These are phyloP conservation scores for Pichia sp. DNA, from an alignment of 1,139 yeast genomes.

Conservation along the genomic window DNA sequence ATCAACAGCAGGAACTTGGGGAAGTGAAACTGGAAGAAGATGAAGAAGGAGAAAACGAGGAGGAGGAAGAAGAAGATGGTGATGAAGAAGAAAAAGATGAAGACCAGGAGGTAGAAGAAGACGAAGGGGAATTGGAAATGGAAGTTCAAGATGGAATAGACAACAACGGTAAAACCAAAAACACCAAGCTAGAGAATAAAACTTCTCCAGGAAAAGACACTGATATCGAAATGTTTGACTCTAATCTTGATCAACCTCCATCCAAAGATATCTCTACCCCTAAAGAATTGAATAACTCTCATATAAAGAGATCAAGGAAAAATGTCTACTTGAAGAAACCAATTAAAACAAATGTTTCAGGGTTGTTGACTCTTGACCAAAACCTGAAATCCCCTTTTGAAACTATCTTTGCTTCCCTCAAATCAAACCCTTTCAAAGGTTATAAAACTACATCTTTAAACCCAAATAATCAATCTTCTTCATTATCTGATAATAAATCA, in stretches of 20 bases:
- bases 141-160: slow-evolving; percentile 5
- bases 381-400: slow-evolving; percentile 23
- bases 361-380: slow-evolving; percentile 22
- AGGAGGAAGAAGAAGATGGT: no score
- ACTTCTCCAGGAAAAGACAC: no score
- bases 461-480: not conserved
- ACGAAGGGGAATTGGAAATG: slow-evolving; percentile 1
- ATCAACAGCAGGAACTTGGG: no score
- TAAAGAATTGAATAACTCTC: not conserved
- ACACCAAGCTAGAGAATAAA: not conserved
- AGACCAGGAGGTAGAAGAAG: slow-evolving; percentile 5
- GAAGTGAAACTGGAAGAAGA: not conserved
- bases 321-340: slow-evolving; percentile 2
- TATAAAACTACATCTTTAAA: slow-evolving; percentile 15
- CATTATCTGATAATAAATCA: not conserved
- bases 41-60: no score
- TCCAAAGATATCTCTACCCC: not conserved
- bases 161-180: not conserved
- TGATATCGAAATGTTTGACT: not conserved
- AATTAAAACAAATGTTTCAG: slow-evolving; percentile 17
- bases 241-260: no score
- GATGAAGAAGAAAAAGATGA: slow-evolving; percentile 6
- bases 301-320: slow-evolving; percentile 1
- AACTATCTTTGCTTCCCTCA: slow-evolving; percentile 18
- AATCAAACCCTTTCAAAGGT: slow-evolving; percentile 24